Conservation (phyloP, 345 rosid species). For the Bretschneidera sinensis region DNA sequence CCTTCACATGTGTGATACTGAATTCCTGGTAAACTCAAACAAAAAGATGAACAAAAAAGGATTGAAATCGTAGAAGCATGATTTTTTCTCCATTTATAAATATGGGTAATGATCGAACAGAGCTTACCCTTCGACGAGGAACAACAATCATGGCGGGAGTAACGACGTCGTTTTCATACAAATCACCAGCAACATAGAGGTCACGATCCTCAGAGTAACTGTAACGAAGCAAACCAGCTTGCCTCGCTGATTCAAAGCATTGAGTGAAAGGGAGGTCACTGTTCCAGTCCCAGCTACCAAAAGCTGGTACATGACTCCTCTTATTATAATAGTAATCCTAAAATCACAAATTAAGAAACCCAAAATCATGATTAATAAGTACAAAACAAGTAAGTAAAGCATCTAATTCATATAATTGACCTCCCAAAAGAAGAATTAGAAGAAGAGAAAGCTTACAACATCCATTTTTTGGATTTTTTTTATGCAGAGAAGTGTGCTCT, state of each 20-base stretch:
- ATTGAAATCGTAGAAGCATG: too few relatives aligned
- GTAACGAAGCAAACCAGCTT: conserved; percentile 65
- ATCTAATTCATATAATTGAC: too few relatives aligned
- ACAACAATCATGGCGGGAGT: conserved; percentile 90
- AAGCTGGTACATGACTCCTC: conserved; percentile 82
- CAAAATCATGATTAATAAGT: neutral
- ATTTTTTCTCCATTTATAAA: too few relatives aligned
- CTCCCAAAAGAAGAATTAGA: neutral
- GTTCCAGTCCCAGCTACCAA: conserved; percentile 99
- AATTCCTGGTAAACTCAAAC: too few relatives aligned
- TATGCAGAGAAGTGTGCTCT: conserved; percentile 1
- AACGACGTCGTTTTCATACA: conserved; percentile 68
- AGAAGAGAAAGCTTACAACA: conserved; percentile 21
- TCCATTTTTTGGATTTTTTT: conserved; percentile 17
- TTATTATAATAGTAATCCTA: conserved; percentile 40
- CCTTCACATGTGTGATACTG: neutral
- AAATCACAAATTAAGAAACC: neutral
- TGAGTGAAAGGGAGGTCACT: conserved; percentile 79
- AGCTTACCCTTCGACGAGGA: conserved; percentile 75
- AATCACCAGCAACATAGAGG: conserved; percentile 84
- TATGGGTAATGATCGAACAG: too few relatives aligned
- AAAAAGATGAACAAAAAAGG: too few relatives aligned
- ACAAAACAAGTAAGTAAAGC: neutral
- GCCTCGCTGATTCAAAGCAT: conserved; percentile 81
- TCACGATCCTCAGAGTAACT: conserved; percentile 73